These are phyloP conservation scores for Nicotiana tabacum DNA, from an alignment of 257 asterid species.

Conservation along the genomic window DNA sequence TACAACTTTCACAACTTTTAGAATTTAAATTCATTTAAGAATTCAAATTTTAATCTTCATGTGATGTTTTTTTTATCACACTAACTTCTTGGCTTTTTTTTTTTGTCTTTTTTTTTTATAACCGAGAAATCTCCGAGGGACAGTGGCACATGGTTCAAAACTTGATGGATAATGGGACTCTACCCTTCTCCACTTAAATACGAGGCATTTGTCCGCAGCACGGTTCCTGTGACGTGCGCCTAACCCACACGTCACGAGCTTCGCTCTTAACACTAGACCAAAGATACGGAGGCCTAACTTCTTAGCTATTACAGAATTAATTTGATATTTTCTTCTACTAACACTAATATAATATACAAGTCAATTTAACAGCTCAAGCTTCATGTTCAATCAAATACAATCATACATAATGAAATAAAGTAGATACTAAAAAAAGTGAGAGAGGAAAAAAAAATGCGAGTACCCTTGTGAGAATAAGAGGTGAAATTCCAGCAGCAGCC, in stretches of 20 bases:
- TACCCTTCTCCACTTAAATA: too few species aligned
- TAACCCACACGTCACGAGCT: too few species aligned
- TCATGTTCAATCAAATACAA: neutral
- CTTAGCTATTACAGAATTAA: neutral
- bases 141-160: too few species aligned
- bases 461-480: conserved; percentile 91
- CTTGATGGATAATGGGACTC: too few species aligned
- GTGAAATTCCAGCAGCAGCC: conserved; percentile 44
- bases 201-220: too few species aligned
- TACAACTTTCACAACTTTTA: neutral
- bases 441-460: neutral
- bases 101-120: too few species aligned
- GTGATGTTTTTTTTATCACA: neutral
- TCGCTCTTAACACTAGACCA: too few species aligned
- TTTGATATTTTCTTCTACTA: neutral
- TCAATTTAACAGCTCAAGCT: neutral
- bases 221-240: too few species aligned
- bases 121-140: too few species aligned
- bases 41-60: neutral
- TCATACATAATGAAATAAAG: neutral
- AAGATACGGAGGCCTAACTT: neutral
- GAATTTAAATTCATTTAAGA: neutral
- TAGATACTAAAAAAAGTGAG: neutral
- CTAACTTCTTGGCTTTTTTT: neutral
- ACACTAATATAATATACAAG: neutral